Base-by-base conservation (phyloP, 371 early-diverging fungal species). In the Paraphysoderma sedebokerense region DNA sequence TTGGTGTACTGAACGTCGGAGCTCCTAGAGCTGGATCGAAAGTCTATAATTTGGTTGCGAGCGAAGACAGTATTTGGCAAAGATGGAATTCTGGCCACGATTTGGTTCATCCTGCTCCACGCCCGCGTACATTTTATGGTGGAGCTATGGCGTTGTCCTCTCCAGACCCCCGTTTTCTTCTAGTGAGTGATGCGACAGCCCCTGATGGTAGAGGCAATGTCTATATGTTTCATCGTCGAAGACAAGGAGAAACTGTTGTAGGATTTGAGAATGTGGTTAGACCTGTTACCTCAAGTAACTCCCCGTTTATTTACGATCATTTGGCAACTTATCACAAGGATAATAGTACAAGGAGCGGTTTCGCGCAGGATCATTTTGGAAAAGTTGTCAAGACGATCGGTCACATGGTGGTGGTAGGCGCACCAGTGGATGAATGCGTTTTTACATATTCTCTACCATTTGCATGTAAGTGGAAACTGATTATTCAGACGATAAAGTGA, bases 381-480 rank as follows among this genome's bases (percentile, higher is more conserved):
- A 46, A 46, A 30, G 46, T 31, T 4, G n/a, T 41, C 23, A 19
- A 32, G 24, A 23, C 45, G 9, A 15, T 41, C 19, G 47, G 47
- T 19, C n/a, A 20, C 3, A 5, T 19, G 45, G 13, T 46, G 5
- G 47, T 46, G 1, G 47, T 46, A 4, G 47, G 47, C 22, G 47
- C 47, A 11, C 47, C 47, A 1, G 47, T 13, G n/a, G 47, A 22
- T 11, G 46, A 24, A 1, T 46, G 47, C 47, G 46, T 46, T 20
- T 46, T 38, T 31, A 46, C 47, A 30, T 46, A 22, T 20, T 28
- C 9, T 2, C 5, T 41, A 30, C 47, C 47, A 6, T 32, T 46
- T 1, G 7, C 46, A 5, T 33, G 47, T 46, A 46, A n/a, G 6
- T 35, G n/a, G n/a, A n/a, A n/a, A n/a, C n/a, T n/a, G n/a, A n/a